A percentile compares a stretch with the other conserved stretches of the same genome.
These are phyloP conservation scores for Lunasporangiospora selenospora DNA, from an alignment of 192 early-diverging fungal genomes.

Conservation along the genomic window DNA sequence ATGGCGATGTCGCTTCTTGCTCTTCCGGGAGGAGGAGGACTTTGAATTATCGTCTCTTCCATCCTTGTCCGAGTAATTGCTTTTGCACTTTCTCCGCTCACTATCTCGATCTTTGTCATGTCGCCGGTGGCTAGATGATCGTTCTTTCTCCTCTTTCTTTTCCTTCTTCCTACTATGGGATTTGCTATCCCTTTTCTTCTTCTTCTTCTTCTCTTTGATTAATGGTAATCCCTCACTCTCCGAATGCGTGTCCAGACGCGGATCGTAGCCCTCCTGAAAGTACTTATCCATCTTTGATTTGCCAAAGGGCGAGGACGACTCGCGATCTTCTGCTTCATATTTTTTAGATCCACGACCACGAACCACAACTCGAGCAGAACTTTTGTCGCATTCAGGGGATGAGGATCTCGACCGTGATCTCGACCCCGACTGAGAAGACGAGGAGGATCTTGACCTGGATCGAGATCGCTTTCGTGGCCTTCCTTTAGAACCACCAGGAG, in stretches of 20 bases:
- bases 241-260: slow-evolving; percentile 42
- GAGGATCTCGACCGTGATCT: slow-evolving; percentile 1
- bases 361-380: background rate
- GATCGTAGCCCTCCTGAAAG: slow-evolving; percentile 59
- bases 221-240: slow-evolving; percentile 29
- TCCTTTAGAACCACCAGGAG: slow-evolving; percentile 3
- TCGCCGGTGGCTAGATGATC: slow-evolving; percentile 7
- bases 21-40: background rate
- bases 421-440: too few species aligned
- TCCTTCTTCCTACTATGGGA: slow-evolving; percentile 11
- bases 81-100: slow-evolving; percentile 17
- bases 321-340: background rate
- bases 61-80: background rate
- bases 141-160: slow-evolving; percentile 25
- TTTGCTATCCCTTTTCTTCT: slow-evolving; percentile 20
- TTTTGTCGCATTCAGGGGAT: background rate
- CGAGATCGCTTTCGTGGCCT: background rate
- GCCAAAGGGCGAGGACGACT: slow-evolving; percentile 16
- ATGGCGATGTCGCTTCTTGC: background rate
- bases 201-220: slow-evolving; percentile 17
- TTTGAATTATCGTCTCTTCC: background rate
- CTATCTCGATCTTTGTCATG: too few species aligned
- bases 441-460: background rate
- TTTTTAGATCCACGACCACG: slow-evolving; percentile 17
- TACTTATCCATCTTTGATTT: slow-evolving; percentile 66